Evolutionary conservation across 768 basidiomycete species (phyloP), one percentile per base, ranked within the genome.

Genomic region (Trametes coccinea): DNA sequence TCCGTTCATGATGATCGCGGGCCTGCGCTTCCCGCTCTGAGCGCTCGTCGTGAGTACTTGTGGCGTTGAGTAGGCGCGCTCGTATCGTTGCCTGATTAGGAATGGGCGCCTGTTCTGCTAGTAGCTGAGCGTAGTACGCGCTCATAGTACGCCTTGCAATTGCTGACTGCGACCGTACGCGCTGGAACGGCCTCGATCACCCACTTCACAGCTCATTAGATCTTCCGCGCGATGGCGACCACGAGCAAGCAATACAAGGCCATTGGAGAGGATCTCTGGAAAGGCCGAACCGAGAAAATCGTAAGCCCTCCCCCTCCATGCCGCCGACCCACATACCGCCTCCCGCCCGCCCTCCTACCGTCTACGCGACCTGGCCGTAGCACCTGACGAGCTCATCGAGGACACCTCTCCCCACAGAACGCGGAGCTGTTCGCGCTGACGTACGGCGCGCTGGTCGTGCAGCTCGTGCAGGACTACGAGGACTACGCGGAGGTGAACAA

Each of bases 381-480:
- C 14, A 22, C 60, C 60, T 60, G 17, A 44, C 59, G 39, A 43
- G 51, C 62, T 43, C 62, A 22, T 22, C 22, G 67, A 62, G 54
- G 33, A 64, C 48, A 4, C 27, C n/a, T 10, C 22, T 16, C 30
- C 13, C 27, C 40, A n/a, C 29, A 98, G 95, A 98, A 97, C 75
- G 93, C 95, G 72, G 97, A 99, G 75, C 83, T 99, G 30, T 98
- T 99, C 76, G 90, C 95, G 3, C 76, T 98, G 59, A 98, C 96
- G 22, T 99, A 99, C 67, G 97, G 97, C 53, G 95, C 95, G 27
- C 85, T 98, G 53, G 97, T 99, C 50, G 94, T 98, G 37, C 97
- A 99, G 77, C 84, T 99, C 63, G 95, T 98, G 64, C 97, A 98
- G 72, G 97, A 99, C 75, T 98, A 98, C 70, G 97, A 99, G 71